Conservation (phyloP, 106 monocot species). For the Apostasia ramifera region DNA sequence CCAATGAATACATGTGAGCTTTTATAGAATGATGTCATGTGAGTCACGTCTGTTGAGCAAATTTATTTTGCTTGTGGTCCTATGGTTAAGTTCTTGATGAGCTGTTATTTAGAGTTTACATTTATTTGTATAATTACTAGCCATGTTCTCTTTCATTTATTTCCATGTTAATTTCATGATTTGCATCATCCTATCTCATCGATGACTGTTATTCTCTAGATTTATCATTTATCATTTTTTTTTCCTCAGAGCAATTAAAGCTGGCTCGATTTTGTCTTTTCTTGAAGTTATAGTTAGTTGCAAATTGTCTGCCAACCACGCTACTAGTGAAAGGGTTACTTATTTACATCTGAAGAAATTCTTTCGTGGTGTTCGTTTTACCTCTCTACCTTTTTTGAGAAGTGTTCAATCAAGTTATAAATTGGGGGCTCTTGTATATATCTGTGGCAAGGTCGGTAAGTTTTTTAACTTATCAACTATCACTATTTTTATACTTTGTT, state of each 20-base stretch:
- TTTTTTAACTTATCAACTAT: background rate
- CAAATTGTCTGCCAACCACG: constrained; percentile 21
- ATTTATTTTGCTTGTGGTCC: too few species aligned
- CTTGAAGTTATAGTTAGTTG: constrained; percentile 66
- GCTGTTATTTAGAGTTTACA: too few species aligned
- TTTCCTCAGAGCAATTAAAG: constrained; percentile 60
- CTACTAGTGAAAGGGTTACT: constrained; percentile 29
- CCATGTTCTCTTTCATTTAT: too few species aligned
- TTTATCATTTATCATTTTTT: too few species aligned
- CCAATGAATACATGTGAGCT: too few species aligned
- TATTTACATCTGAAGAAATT: constrained; percentile 89
- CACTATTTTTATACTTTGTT: background rate
- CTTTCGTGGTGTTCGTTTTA: constrained; percentile 76
- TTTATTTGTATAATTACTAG: too few species aligned
- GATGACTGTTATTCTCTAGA: too few species aligned
- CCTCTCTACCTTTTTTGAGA: constrained; percentile 56
- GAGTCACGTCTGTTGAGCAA: too few species aligned
- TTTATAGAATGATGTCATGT: too few species aligned
- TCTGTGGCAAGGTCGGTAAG: constrained; percentile 77
- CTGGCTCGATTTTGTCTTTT: constrained; percentile 56
- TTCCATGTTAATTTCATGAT: too few species aligned
- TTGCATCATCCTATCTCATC: too few species aligned
- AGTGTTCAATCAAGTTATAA: constrained; percentile 69
- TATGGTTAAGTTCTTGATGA: too few species aligned
- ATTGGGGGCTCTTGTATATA: constrained; percentile 66